Percentiles rank a stretch among this genome's conserved stretches.
Evolutionary conservation across 179 eudicot species (phyloP).

Genomic region (Pouteria campechiana): DNA sequence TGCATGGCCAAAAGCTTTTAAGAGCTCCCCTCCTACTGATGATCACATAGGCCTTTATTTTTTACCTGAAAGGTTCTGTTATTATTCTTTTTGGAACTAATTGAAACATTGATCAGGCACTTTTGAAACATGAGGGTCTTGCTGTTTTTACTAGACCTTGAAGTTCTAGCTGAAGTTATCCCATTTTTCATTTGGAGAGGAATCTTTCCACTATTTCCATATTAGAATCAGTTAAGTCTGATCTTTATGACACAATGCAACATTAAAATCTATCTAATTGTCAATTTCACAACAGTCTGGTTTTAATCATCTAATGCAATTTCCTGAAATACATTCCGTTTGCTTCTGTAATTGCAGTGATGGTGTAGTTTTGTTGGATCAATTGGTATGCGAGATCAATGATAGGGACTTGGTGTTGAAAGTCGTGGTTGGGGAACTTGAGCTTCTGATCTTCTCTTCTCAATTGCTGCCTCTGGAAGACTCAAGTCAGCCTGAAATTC

Average conservation of each 20-base stretch:
- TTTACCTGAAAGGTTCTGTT: conserved; percentile 12
- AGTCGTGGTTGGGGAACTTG: conserved; percentile 13
- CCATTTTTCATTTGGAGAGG: too few species aligned
- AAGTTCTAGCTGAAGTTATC: too few species aligned
- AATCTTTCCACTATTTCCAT: too few species aligned
- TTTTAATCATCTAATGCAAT: not conserved
- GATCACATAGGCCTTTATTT: conserved; percentile 24
- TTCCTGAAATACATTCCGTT: not conserved
- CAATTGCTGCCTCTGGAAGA: conserved; percentile 18
- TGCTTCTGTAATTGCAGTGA: conserved; percentile 15
- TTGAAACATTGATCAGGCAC: too few species aligned
- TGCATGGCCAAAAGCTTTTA: conserved; percentile 25
- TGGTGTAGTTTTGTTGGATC: conserved; percentile 11
- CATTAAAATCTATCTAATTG: too few species aligned
- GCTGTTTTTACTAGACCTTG: too few species aligned
- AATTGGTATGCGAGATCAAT: conserved; percentile 15
- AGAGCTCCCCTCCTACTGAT: conserved; percentile 15
- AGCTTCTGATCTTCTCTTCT: conserved; percentile 26
- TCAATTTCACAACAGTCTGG: too few species aligned
- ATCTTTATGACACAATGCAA: too few species aligned
- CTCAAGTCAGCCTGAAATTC: conserved; percentile 20
- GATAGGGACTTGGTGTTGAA: conserved; percentile 14
- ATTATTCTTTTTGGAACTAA: too few species aligned
- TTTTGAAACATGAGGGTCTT: too few species aligned
- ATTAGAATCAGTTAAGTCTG: too few species aligned